phyloP scores from a whole-genome alignment of 176 grass and related monocot species.

The Aegilops umbellulata region DNA sequence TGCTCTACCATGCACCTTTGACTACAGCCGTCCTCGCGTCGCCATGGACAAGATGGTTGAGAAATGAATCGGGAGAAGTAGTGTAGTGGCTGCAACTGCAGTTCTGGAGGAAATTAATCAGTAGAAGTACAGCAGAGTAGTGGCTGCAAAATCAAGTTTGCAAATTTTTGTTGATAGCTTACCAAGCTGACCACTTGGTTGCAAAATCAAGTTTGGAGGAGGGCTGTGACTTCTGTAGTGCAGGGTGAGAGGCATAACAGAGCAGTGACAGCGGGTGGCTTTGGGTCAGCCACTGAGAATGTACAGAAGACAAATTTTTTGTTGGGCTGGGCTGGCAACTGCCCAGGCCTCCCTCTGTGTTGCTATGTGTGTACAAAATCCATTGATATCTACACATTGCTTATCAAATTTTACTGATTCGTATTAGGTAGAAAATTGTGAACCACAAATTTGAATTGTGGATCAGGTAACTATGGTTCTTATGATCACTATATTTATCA shows the following conservation, averaged over 20 bases:
- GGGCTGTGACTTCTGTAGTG: neutral
- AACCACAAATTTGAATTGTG: neutral
- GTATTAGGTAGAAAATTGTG: neutral
- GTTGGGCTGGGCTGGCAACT: neutral
- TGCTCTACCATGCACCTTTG: neutral
- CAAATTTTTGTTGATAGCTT: too few relatives aligned
- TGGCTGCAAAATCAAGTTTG: neutral
- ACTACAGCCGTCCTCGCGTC: neutral
- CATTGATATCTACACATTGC: neutral
- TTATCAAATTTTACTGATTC: neutral
- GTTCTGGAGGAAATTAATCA: neutral
- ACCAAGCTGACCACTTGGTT: neutral
- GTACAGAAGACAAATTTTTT: neutral
- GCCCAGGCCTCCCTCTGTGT: neutral
- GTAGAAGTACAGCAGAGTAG: neutral
- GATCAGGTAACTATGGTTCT: neutral
- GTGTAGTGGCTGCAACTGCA: neutral
- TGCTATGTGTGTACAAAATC: neutral
- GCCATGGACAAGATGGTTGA: neutral
- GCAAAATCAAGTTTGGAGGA: neutral
- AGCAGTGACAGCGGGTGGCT: neutral
- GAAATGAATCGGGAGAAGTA: neutral
- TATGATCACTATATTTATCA: slow-evolving; percentile 12
- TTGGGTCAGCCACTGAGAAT: neutral
- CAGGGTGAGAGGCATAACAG: neutral